phyloP scores from a whole-genome alignment of 2,329 filamentous ascomycete genomes.

The Cladosporium sp. region DNA sequence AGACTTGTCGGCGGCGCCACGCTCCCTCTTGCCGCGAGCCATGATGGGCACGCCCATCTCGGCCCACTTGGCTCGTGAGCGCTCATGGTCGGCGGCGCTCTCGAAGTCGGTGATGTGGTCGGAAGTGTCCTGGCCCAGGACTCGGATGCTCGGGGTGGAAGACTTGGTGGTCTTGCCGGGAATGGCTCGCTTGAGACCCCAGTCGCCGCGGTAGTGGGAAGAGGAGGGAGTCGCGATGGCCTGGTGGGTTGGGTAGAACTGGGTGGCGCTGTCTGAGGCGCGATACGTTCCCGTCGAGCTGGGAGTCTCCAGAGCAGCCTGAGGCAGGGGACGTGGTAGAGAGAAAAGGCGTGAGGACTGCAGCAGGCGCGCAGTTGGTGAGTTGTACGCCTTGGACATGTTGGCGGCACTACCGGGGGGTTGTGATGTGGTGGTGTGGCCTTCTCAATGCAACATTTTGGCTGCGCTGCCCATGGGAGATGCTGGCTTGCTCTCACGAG shows the following conservation, averaged over 20 bases:
- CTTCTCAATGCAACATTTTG: slow-evolving; percentile 2
- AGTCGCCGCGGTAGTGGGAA: slow-evolving; percentile 77
- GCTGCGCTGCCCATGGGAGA: not conserved
- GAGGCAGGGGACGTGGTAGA: slow-evolving; percentile 72
- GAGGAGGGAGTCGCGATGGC: slow-evolving; percentile 74
- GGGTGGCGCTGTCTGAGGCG: slow-evolving; percentile 69
- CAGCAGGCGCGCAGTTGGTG: slow-evolving; percentile 68
- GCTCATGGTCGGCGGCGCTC: slow-evolving; percentile 76
- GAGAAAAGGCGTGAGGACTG: slow-evolving; percentile 89
- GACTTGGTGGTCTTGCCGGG: slow-evolving; percentile 73
- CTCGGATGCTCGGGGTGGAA: slow-evolving; percentile 69
- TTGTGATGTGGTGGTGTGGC: slow-evolving; percentile 6
- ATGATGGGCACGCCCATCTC: slow-evolving; percentile 75
- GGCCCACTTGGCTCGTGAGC: slow-evolving; percentile 82
- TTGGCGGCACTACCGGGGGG: not conserved
- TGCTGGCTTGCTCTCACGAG: not conserved
- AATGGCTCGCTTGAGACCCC: slow-evolving; percentile 85
- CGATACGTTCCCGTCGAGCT: slow-evolving; percentile 52
- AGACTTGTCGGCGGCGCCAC: slow-evolving; percentile 19
- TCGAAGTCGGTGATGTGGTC: slow-evolving; percentile 89
- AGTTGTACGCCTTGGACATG: slow-evolving; percentile 45
- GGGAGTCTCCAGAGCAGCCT: slow-evolving; percentile 50
- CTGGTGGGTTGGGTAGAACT: slow-evolving; percentile 76
- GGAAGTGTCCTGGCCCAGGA: slow-evolving; percentile 77
- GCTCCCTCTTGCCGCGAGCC: slow-evolving; percentile 33